phyloP scores from a whole-genome alignment of 2,329 filamentous ascomycete species.

The Botrytis cinerea region DNA sequence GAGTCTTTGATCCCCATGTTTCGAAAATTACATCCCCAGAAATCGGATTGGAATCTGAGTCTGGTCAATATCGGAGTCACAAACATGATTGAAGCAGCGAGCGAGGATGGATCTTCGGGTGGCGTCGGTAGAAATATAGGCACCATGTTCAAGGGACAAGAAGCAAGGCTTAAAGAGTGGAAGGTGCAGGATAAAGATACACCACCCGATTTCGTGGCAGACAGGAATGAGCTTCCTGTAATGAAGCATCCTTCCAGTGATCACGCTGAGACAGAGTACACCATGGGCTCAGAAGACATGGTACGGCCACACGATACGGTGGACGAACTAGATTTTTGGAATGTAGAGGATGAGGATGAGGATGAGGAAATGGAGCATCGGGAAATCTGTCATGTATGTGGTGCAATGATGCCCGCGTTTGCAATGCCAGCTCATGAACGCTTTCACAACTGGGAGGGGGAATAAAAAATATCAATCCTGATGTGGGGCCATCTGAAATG shows the following conservation, averaged over 20 bases:
- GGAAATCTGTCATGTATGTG: conserved; percentile 47
- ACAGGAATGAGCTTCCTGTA: neutral
- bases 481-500: neutral
- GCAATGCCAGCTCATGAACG: conserved; percentile 51
- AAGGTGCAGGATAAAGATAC: conserved; percentile 52
- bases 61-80: conserved; percentile 85
- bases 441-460: conserved; percentile 45
- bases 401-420: conserved; percentile 50
- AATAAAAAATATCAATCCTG: conserved; percentile 18
- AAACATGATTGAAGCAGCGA: conserved; percentile 69
- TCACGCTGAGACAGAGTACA: neutral
- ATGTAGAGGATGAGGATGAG: conserved; percentile 33
- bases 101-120: conserved; percentile 41
- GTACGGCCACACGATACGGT: conserved; percentile 34
- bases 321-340: conserved; percentile 32
- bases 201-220: conserved; percentile 34
- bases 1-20: conserved; percentile 73
- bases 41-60: conserved; percentile 71
- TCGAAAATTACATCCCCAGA: conserved; percentile 68
- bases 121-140: conserved; percentile 70
- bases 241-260: neutral
- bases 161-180: conserved; percentile 68
- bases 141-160: conserved; percentile 78
- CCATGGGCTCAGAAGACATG: conserved; percentile 36
- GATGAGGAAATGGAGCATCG: conserved; percentile 36